phyloP scores from a whole-genome alignment of 148 eudicot genomes.

The Polygonum aviculare region DNA sequence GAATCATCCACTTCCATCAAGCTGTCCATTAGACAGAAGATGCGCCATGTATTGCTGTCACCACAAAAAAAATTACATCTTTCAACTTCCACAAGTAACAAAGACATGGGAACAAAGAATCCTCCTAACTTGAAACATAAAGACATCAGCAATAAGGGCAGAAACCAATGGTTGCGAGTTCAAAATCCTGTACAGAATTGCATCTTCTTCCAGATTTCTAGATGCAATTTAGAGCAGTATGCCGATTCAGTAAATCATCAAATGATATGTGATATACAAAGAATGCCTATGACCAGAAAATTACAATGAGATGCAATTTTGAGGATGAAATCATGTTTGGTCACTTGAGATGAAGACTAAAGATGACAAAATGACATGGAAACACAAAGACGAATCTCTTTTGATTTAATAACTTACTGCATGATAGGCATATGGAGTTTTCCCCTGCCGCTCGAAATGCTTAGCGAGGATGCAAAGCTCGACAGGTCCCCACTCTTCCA shows the following conservation, averaged over 20 bases:
- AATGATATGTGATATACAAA: neutral
- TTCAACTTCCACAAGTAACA: neutral
- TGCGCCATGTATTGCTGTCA: constrained; percentile 88
- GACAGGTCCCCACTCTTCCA: constrained; percentile 91
- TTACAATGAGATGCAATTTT: neutral
- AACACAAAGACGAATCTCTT: too few species aligned
- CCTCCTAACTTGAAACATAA: too few species aligned
- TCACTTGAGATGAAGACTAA: neutral
- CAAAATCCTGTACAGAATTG: too few species aligned
- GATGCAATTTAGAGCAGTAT: neutral
- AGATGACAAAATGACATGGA: too few species aligned
- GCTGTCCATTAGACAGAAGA: constrained; percentile 64
- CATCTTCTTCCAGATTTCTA: neutral
- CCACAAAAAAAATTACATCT: neutral
- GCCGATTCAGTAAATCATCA: neutral
- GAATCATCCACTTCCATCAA: constrained; percentile 66
- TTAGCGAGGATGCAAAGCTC: constrained; percentile 82
- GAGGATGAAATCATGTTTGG: neutral
- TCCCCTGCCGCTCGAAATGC: constrained; percentile 93
- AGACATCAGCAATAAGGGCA: too few species aligned
- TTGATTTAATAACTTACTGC: constrained; percentile 41
- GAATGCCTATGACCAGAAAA: neutral
- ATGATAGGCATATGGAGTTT: constrained; percentile 92
- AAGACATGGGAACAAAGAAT: neutral
- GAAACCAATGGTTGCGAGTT: too few species aligned